phyloP scores from a whole-genome alignment of 768 basidiomycete genomes.

The Gelatoporia subvermispora region DNA sequence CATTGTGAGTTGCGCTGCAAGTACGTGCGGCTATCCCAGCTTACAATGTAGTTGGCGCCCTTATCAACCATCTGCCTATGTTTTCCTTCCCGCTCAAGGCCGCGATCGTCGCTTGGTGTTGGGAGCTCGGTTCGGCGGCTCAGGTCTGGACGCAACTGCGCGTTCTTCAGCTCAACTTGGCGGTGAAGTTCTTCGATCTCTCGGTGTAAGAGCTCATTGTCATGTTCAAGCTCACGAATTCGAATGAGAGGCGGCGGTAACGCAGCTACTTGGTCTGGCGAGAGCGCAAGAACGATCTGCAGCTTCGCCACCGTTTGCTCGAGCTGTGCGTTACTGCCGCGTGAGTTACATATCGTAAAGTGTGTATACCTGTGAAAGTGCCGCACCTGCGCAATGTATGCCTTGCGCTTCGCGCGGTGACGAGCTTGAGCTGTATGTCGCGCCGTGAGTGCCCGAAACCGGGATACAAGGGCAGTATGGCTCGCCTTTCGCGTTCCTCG shows the following conservation, averaged over 20 bases:
- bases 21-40: not conserved
- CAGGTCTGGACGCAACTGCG: slow-evolving; percentile 19
- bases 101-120: slow-evolving; percentile 16
- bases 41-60: slow-evolving; percentile 25
- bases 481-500: slow-evolving; percentile 24
- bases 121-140: slow-evolving; percentile 11
- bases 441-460: not conserved
- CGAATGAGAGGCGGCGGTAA: slow-evolving; percentile 69
- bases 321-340: slow-evolving; percentile 41
- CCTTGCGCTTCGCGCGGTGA: slow-evolving; percentile 89
- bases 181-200: slow-evolving; percentile 75
- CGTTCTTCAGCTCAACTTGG: slow-evolving; percentile 37
- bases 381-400: slow-evolving; percentile 82
- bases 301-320: slow-evolving; percentile 84
- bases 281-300: slow-evolving; percentile 66
- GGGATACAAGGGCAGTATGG: not conserved
- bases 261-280: slow-evolving; percentile 70
- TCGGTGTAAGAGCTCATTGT: slow-evolving; percentile 63
- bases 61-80: slow-evolving; percentile 22
- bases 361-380: not conserved
- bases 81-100: slow-evolving; percentile 22
- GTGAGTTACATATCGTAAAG: slow-evolving; percentile 9
- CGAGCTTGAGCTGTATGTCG: slow-evolving; percentile 64
- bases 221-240: slow-evolving; percentile 80
- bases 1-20: not conserved